phyloP scores from a whole-genome alignment of 2,329 filamentous ascomycete genomes.

The Epichloe gansuensis region DNA sequence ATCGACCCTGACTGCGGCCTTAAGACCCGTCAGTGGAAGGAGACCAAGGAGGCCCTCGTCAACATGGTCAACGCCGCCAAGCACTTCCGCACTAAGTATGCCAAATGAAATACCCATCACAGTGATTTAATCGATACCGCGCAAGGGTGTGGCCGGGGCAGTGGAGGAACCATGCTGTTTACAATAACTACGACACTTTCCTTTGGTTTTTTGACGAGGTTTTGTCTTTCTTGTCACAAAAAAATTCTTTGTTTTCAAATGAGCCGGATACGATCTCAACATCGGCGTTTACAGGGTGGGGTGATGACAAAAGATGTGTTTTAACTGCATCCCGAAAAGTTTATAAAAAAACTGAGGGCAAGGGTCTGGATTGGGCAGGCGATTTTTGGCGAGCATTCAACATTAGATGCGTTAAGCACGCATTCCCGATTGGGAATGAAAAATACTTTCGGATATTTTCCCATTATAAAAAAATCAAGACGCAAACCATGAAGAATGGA shows the following conservation, averaged over 20 bases:
- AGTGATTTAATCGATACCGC: slow-evolving; percentile 9
- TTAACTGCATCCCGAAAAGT: slow-evolving; percentile 23
- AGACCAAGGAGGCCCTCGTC: slow-evolving; percentile 89
- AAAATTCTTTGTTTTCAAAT: slow-evolving; percentile 18
- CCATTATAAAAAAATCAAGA: slow-evolving; percentile 14
- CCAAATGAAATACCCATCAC: slow-evolving; percentile 37
- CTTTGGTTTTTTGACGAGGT: slow-evolving; percentile 9
- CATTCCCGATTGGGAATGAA: slow-evolving; percentile 18
- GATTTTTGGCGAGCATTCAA: slow-evolving; percentile 26
- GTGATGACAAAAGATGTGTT: slow-evolving; percentile 22
- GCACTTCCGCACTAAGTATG: slow-evolving; percentile 83
- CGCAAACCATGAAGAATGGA: background rate
- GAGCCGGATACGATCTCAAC: slow-evolving; percentile 42
- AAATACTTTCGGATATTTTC: slow-evolving; percentile 10
- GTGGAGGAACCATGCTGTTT: slow-evolving; percentile 13
- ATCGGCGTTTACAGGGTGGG: slow-evolving; percentile 37
- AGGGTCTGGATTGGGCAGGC: slow-evolving; percentile 10
- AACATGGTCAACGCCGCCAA: slow-evolving; percentile 99
- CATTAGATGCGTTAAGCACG: slow-evolving; percentile 22
- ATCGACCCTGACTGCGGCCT: slow-evolving; percentile 99
- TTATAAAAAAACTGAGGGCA: slow-evolving; percentile 19
- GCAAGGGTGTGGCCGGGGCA: slow-evolving; percentile 7
- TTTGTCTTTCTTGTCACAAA: slow-evolving; percentile 3
- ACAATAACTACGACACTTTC: slow-evolving; percentile 18
- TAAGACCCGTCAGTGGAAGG: slow-evolving; percentile 97